Evolutionary conservation across 805 yeast species (phyloP).

Genomic region (Saccharomycopsis malanga): DNA sequence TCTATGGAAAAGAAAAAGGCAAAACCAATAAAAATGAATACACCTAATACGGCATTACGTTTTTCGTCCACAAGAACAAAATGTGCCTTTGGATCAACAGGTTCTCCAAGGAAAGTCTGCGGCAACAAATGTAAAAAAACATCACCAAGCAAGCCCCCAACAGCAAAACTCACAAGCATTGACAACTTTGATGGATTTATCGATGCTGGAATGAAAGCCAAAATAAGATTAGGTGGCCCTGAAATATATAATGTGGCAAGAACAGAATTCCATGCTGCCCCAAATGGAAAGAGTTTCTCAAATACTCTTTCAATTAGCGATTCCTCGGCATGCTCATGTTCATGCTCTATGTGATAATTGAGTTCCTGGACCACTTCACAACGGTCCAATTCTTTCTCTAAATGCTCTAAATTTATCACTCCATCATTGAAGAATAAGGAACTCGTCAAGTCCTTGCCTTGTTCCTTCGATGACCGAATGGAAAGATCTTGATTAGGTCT

Average conservation of each 20-base stretch:
- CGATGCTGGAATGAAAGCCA: constrained; percentile 50
- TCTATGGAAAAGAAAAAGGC: constrained; percentile 55
- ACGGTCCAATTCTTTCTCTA: constrained; percentile 27
- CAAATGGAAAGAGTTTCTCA: constrained; percentile 41
- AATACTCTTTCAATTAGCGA: constrained; percentile 35
- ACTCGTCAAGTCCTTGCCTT: background rate
- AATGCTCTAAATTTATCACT: constrained; percentile 34
- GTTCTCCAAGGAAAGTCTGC: constrained; percentile 53
- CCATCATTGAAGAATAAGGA: constrained; percentile 35
- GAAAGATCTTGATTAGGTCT: too few species aligned
- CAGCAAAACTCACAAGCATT: constrained; percentile 60
- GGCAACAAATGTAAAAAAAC: constrained; percentile 68
- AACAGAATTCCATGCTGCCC: constrained; percentile 57
- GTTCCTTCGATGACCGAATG: too few species aligned
- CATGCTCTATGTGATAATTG: constrained; percentile 27
- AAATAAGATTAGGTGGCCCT: constrained; percentile 53
- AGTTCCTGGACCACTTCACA: constrained; percentile 38
- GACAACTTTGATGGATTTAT: constrained; percentile 46
- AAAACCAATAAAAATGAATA: constrained; percentile 55
- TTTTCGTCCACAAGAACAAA: constrained; percentile 47
- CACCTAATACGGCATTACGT: constrained; percentile 43
- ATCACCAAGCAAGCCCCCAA: constrained; percentile 72
- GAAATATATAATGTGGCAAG: constrained; percentile 59
- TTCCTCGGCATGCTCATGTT: constrained; percentile 21
- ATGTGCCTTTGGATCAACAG: constrained; percentile 33